phyloP scores from a whole-genome alignment of 257 asterid species.

The Petunia axillaris region DNA sequence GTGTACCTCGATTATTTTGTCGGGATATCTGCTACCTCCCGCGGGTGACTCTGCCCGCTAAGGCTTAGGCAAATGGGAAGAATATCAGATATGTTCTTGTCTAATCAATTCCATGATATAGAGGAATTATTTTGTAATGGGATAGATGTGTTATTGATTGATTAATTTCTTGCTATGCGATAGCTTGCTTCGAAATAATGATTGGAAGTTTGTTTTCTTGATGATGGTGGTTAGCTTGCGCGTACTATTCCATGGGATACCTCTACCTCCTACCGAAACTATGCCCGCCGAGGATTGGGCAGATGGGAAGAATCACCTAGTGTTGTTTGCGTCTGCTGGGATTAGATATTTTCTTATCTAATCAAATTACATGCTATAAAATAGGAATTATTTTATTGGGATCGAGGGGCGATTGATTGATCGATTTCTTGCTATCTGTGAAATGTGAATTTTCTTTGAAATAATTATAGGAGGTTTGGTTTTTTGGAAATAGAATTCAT shows the following conservation, averaged over 20 bases:
- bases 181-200: not conserved
- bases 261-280: too few species aligned
- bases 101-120: too few species aligned
- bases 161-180: not conserved
- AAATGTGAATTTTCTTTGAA: too few species aligned
- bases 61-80: too few species aligned
- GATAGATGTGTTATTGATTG: not conserved
- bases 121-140: not conserved
- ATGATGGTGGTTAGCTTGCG: too few species aligned
- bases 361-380: not conserved
- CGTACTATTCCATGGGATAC: too few species aligned
- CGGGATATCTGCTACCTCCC: too few species aligned
- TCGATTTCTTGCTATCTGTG: not conserved
- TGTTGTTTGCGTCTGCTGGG: not conserved
- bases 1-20: too few species aligned
- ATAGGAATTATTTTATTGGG: not conserved
- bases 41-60: too few species aligned
- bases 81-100: not conserved
- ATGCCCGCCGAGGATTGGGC: too few species aligned
- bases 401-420: conserved; percentile 2
- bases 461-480: not conserved
- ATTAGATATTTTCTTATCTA: not conserved
- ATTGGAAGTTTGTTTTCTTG: not conserved
- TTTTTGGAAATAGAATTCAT: not conserved
- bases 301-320: too few species aligned